phyloP scores from a whole-genome alignment of 768 basidiomycete species.

The Amanita jacksonii region DNA sequence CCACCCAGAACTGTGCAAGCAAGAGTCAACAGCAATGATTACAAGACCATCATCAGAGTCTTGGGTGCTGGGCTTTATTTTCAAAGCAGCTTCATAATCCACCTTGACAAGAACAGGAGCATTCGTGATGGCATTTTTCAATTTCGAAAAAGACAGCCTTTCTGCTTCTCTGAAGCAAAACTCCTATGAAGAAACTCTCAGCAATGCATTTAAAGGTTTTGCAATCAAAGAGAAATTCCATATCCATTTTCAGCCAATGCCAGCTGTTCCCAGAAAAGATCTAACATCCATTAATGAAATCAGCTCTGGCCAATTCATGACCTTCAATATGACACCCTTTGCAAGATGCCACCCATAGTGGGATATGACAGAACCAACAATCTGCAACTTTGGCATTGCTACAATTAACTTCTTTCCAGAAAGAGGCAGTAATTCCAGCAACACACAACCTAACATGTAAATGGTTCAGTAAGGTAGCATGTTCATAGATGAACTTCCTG shows the following conservation, averaged over 20 bases:
- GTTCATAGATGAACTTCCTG: conserved; percentile 20
- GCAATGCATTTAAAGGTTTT: conserved; percentile 17
- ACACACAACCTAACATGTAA: conserved; percentile 15
- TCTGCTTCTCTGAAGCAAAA: no score
- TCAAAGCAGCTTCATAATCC: no score
- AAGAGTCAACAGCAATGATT: conserved; percentile 26
- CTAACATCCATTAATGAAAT: no score
- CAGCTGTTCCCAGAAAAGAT: conserved; percentile 5
- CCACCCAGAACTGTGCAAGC: conserved; percentile 23
- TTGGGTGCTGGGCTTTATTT: conserved; percentile 4
- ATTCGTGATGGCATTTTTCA: no score
- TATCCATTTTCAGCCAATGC: conserved; percentile 17
- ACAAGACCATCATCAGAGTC: conserved; percentile 16
- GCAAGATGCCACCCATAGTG: conserved; percentile 22
- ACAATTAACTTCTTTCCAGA: conserved; percentile 22
- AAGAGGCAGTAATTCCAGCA: conserved; percentile 25
- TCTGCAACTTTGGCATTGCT: conserved; percentile 12
- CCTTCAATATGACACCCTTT: conserved; percentile 15
- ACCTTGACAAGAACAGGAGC: no score
- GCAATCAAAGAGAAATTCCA: conserved; percentile 14
- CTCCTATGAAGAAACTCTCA: background rate
- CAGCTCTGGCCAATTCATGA: conserved; percentile 19
- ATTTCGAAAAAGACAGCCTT: no score
- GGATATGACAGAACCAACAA: conserved; percentile 21
- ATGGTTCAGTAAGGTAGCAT: conserved; percentile 14